A percentile compares a stretch with the other conserved stretches of the same genome.
Conservation (phyloP, 1,284 basidiomycete genomes). For the Caloboletus inedulis region DNA sequence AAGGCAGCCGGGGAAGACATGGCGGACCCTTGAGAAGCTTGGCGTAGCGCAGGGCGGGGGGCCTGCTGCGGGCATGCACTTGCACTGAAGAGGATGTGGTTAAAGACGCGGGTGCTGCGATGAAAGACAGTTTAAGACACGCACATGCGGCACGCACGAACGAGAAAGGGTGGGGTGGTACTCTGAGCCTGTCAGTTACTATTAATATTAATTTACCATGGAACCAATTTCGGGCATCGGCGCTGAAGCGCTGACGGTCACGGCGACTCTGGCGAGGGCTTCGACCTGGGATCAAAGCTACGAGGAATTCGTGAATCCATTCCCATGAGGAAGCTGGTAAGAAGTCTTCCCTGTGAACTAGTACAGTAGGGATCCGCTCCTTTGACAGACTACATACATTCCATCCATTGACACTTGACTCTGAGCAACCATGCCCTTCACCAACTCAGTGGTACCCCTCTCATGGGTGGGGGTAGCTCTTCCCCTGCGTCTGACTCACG, state of each 20-base stretch:
- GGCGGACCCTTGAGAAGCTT: neutral
- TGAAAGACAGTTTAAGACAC: neutral
- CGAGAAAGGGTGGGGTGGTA: no score
- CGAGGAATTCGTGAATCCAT: neutral
- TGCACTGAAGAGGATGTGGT: no score
- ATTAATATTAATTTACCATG: neutral
- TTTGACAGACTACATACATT: neutral
- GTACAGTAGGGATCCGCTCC: neutral
- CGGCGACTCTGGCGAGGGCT: no score
- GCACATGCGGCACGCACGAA: slow-evolving; percentile 3
- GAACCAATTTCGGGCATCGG: neutral
- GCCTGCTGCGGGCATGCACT: neutral
- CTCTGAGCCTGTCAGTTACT: no score
- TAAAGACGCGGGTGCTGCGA: no score
- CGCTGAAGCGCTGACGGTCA: neutral
- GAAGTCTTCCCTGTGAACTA: neutral
- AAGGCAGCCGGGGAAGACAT: slow-evolving; percentile 13
- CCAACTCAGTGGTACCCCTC: no score
- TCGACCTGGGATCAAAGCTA: neutral
- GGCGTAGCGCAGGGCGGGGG: neutral
- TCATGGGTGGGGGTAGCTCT: slow-evolving; percentile 58
- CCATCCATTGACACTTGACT: no score
- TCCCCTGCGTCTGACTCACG: slow-evolving; percentile 58
- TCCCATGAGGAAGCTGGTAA: neutral
- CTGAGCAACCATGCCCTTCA: no score